phyloP scores from a whole-genome alignment of 768 basidiomycete genomes.

The Chalciporus chontae region DNA sequence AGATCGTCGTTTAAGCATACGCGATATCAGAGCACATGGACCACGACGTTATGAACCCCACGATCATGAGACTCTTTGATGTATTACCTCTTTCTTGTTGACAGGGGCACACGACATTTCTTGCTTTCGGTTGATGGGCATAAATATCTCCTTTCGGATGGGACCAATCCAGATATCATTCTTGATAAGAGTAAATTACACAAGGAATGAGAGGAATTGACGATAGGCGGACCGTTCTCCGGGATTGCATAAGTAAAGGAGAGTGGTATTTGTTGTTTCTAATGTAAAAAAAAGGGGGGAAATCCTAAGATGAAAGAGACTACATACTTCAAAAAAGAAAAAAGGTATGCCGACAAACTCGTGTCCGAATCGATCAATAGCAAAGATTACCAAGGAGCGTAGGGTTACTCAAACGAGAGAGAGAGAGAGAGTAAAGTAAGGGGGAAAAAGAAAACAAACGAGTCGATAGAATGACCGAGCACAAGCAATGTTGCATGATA shows the following conservation, averaged over 20 bases:
- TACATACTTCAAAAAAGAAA: conserved; percentile 26
- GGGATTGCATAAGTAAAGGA: conserved; percentile 14
- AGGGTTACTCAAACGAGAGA: conserved; percentile 22
- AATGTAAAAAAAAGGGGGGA: conserved; percentile 3
- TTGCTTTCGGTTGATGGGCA: neutral
- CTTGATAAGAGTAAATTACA: conserved; percentile 14
- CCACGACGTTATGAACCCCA: neutral
- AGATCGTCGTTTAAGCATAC: conserved; percentile 37
- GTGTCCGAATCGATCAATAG: conserved; percentile 18
- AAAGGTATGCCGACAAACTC: conserved; percentile 9
- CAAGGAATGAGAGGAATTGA: conserved; percentile 16
- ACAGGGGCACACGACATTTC: neutral
- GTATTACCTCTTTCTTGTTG: neutral
- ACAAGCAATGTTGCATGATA: conserved; percentile 1
- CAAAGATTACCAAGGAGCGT: conserved; percentile 33
- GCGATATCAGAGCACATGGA: neutral
- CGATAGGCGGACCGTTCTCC: conserved; percentile 24
- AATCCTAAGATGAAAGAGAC: conserved; percentile 15
- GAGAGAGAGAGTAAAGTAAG: conserved; percentile 12
- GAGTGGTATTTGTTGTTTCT: conserved; percentile 7
- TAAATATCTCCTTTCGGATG: neutral
- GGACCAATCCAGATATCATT: conserved; percentile 17
- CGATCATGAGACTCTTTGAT: neutral
- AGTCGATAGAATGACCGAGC: conserved; percentile 6
- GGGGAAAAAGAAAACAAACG: neutral